These are phyloP conservation scores for Daldinia sp. DNA, from an alignment of 2,329 filamentous ascomycete genomes.

Conservation along the genomic window DNA sequence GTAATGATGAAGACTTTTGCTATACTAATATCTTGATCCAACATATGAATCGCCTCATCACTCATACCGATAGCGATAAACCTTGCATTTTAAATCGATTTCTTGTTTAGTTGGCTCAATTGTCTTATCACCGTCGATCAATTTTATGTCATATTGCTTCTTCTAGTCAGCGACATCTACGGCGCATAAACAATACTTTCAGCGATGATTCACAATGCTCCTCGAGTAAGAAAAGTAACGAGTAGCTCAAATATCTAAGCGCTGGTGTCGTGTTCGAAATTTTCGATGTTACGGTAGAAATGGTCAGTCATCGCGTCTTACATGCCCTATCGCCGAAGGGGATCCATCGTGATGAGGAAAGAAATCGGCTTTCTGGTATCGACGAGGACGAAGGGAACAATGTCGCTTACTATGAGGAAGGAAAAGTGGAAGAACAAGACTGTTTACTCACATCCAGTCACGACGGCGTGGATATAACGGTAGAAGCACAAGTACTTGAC, in stretches of 20 bases:
- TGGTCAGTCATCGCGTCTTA: conserved; percentile 22
- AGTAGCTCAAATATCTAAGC: conserved; percentile 1
- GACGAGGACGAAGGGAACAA: conserved; percentile 6
- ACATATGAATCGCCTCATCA: not conserved
- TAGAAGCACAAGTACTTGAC: not conserved
- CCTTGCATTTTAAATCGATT: not conserved
- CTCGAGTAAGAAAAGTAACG: conserved; percentile 5
- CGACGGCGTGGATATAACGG: conserved; percentile 18
- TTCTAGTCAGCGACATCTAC: conserved; percentile 7
- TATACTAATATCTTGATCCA: not conserved
- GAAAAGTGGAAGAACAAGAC: conserved; percentile 27
- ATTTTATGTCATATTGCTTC: conserved; percentile 1
- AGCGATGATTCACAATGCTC: conserved; percentile 7
- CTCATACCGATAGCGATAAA: not conserved
- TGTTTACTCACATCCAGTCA: conserved; percentile 22
- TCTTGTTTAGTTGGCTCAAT: not conserved
- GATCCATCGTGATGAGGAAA: conserved; percentile 17
- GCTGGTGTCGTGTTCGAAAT: conserved; percentile 3
- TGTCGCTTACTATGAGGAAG: conserved; percentile 6
- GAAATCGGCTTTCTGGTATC: conserved; percentile 1
- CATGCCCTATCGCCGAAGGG: conserved; percentile 33
- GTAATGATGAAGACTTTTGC: conserved; percentile 10
- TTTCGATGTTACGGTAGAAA: conserved; percentile 21
- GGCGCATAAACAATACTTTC: conserved; percentile 6
- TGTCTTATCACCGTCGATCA: conserved; percentile 15